Percentiles rank a stretch among this genome's conserved stretches.
Conservation (phyloP, 2,329 filamentous ascomycete species). For the Xylariaceae sp. region DNA sequence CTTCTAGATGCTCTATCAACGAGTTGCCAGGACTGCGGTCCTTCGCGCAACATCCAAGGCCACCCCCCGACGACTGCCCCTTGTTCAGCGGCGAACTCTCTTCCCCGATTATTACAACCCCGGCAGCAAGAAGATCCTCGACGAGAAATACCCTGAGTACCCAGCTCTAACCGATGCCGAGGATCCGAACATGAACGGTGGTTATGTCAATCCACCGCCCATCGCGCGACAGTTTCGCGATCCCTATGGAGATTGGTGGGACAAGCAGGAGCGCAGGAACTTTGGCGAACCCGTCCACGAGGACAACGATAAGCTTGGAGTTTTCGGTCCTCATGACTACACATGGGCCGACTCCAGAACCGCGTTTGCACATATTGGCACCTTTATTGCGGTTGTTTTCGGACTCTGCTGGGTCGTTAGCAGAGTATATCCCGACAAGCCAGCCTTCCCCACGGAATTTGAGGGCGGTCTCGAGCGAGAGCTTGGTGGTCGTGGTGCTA, state of each 20-base stretch:
- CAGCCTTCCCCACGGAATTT: constrained; percentile 65
- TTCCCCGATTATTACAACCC: constrained; percentile 47
- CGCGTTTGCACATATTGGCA: constrained; percentile 62
- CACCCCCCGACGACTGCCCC: constrained; percentile 45
- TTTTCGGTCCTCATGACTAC: constrained; percentile 87
- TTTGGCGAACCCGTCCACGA: constrained; percentile 96
- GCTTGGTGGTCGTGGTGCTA: constrained; percentile 64
- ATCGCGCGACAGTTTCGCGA: constrained; percentile 91
- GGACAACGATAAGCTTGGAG: constrained; percentile 87
- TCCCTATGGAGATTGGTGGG: constrained; percentile 92
- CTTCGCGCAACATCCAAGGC: constrained; percentile 44
- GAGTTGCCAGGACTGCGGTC: constrained; percentile 51
- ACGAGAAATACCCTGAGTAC: constrained; percentile 51
- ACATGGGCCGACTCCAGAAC: constrained; percentile 72
- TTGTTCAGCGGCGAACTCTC: constrained; percentile 55
- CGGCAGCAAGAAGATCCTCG: constrained; percentile 38
- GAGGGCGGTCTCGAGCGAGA: constrained; percentile 70
- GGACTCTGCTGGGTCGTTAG: constrained; percentile 65
- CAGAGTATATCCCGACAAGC: constrained; percentile 66
- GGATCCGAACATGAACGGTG: constrained; percentile 74
- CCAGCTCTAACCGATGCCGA: constrained; percentile 52
- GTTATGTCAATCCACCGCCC: constrained; percentile 72
- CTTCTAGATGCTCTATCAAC: constrained; percentile 57
- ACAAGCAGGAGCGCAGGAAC: constrained; percentile 94
- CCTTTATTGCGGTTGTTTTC: constrained; percentile 61